These are phyloP conservation scores for Lentinula guzmanii DNA, from an alignment of 768 basidiomycete genomes.

Conservation along the genomic window DNA sequence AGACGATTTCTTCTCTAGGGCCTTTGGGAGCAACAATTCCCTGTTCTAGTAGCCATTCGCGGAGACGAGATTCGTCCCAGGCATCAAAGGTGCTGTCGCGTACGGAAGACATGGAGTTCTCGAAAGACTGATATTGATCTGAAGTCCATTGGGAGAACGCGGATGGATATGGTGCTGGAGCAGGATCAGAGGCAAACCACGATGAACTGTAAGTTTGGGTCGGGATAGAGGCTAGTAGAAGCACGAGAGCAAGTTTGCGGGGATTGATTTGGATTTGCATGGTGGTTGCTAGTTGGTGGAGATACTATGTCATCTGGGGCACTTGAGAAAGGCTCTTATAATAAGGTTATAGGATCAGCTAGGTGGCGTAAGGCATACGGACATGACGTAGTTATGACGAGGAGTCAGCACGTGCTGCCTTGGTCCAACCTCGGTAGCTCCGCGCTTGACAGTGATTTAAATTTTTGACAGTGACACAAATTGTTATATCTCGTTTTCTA, in stretches of 20 bases:
- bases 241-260: background rate
- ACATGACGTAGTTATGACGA: background rate
- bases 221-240: background rate
- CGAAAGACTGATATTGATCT: constrained; percentile 59
- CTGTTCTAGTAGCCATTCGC: constrained; percentile 81
- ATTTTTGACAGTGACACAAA: too few species aligned
- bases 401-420: background rate
- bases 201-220: background rate
- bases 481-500: too few species aligned
- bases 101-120: constrained; percentile 53
- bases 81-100: constrained; percentile 62
- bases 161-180: background rate
- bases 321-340: background rate
- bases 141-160: constrained; percentile 43
- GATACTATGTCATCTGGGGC: background rate
- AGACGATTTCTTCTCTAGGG: constrained; percentile 71
- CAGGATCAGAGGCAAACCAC: background rate
- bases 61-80: constrained; percentile 81
- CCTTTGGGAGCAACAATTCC: constrained; percentile 81
- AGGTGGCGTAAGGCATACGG: background rate
- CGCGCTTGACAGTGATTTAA: too few species aligned
- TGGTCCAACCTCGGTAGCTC: too few species aligned
- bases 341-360: too few species aligned
- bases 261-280: background rate
- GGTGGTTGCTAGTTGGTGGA: background rate